A percentile compares a stretch with the other conserved stretches of the same genome.
phyloP scores from a whole-genome alignment of 805 yeast genomes.

The Hermanozyma aechmeae region DNA sequence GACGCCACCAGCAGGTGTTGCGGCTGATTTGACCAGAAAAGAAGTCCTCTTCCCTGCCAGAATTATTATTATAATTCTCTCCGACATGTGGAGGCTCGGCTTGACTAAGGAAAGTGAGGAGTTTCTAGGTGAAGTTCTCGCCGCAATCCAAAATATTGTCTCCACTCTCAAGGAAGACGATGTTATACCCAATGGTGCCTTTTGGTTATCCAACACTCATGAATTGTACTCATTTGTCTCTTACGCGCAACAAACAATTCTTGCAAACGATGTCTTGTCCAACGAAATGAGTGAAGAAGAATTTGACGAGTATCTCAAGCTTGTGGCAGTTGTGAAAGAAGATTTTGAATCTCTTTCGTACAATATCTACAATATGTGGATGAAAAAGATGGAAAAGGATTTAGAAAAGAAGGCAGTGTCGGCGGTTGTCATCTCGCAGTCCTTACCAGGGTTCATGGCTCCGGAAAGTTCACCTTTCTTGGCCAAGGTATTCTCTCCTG shows the following conservation, averaged over 20 bases:
- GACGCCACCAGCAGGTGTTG: slow-evolving; percentile 79
- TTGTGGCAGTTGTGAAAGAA: slow-evolving; percentile 85
- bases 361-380: slow-evolving; percentile 94
- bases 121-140: slow-evolving; percentile 80
- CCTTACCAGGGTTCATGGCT: slow-evolving; percentile 91
- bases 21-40: slow-evolving; percentile 72
- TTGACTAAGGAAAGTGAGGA: slow-evolving; percentile 86
- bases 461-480: slow-evolving; percentile 76
- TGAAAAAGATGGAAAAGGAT: slow-evolving; percentile 87
- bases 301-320: slow-evolving; percentile 77
- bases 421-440: slow-evolving; percentile 92
- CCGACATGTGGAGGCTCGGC: slow-evolving; percentile 98
- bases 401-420: slow-evolving; percentile 86
- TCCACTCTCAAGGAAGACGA: slow-evolving; percentile 76
- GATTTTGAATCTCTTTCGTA: slow-evolving; percentile 89
- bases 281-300: slow-evolving; percentile 85
- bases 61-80: slow-evolving; percentile 80
- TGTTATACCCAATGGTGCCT: slow-evolving; percentile 85
- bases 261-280: slow-evolving; percentile 70
- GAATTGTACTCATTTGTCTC: slow-evolving; percentile 91
- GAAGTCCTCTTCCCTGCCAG: slow-evolving; percentile 96
- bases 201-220: slow-evolving; percentile 95
- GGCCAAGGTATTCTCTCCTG: slow-evolving; percentile 69
- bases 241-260: slow-evolving; percentile 86
- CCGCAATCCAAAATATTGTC: slow-evolving; percentile 79